Conservation (phyloP, 495 filamentous ascomycete species). For the Aspergillus olivimuriae region DNA sequence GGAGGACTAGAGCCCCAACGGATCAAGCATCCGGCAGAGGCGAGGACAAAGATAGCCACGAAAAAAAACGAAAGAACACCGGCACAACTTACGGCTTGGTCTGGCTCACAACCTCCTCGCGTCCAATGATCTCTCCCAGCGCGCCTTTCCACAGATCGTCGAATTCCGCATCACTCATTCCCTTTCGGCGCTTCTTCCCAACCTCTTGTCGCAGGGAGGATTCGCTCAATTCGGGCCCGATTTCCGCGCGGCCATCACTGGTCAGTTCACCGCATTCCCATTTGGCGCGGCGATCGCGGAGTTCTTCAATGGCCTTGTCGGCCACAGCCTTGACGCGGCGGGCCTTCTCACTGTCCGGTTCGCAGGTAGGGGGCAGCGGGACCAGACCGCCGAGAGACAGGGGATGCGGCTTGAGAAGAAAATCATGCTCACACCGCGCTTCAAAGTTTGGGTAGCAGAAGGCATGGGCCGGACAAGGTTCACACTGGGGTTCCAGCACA, state of each 20-base stretch:
- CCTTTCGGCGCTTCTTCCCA: conserved; percentile 62
- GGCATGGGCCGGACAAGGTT: conserved; percentile 87
- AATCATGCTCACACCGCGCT: conserved; percentile 78
- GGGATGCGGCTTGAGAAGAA: conserved; percentile 77
- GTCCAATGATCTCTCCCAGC: conserved; percentile 72
- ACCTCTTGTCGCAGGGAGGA: conserved; percentile 71
- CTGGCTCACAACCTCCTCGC: conserved; percentile 73
- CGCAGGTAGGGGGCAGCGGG: conserved; percentile 87
- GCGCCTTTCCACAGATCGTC: conserved; percentile 86
- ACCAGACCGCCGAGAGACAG: conserved; percentile 73
- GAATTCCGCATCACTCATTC: conserved; percentile 81
- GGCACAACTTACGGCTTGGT: conserved; percentile 66
- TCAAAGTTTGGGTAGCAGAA: conserved; percentile 75
- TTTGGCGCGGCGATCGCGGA: conserved; percentile 78
- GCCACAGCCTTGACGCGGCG: conserved; percentile 80
- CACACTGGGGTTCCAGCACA: conserved; percentile 71
- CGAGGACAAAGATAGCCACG: too few species aligned
- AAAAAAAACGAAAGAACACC: conserved; percentile 6
- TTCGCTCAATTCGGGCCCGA: conserved; percentile 62
- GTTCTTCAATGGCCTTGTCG: conserved; percentile 78
- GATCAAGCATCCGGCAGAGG: too few species aligned
- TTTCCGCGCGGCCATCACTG: conserved; percentile 52
- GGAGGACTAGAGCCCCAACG: too few species aligned
- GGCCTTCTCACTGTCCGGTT: conserved; percentile 88
- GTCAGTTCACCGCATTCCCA: conserved; percentile 79